phyloP scores from a whole-genome alignment of 2,329 filamentous ascomycete species.

The Paraphaeosphaeria minitans region DNA sequence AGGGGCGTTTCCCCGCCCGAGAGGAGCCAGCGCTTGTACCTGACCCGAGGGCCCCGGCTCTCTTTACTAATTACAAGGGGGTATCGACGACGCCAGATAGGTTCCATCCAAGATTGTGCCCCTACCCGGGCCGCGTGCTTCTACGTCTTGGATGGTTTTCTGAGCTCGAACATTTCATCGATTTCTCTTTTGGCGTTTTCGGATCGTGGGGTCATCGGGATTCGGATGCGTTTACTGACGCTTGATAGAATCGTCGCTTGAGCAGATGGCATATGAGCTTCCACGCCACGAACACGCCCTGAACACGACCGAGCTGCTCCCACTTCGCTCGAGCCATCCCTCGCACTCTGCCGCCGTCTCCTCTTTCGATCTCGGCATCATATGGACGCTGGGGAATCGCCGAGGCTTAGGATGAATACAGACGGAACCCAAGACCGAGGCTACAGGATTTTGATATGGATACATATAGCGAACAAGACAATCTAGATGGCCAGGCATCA shows the following conservation, averaged over 20 bases:
- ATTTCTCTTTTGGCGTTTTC: not conserved
- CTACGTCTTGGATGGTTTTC: slow-evolving; percentile 2
- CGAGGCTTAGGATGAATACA: not conserved
- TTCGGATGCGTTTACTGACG: not conserved
- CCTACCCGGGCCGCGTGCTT: slow-evolving; percentile 1
- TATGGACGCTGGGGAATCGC: not conserved
- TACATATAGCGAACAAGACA: not conserved
- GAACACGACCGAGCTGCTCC: no score
- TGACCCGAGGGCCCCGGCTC: not conserved
- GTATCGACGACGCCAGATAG: slow-evolving; percentile 2
- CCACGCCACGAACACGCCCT: no score
- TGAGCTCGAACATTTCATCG: slow-evolving; percentile 3
- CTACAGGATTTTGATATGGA: not conserved
- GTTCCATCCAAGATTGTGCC: not conserved
- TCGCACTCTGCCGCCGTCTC: no score
- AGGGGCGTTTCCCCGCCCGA: not conserved
- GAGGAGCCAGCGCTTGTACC: slow-evolving; percentile 3
- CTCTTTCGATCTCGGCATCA: not conserved
- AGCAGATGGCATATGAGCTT: no score
- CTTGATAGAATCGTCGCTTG: not conserved
- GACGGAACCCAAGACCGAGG: not conserved
- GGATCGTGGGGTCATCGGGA: not conserved
- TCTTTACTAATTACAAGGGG: not conserved
- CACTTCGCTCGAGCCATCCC: no score
- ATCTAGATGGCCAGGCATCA: not conserved